Conservation (phyloP, 73 alveolate genomes). For the Breviolum minutum region DNA sequence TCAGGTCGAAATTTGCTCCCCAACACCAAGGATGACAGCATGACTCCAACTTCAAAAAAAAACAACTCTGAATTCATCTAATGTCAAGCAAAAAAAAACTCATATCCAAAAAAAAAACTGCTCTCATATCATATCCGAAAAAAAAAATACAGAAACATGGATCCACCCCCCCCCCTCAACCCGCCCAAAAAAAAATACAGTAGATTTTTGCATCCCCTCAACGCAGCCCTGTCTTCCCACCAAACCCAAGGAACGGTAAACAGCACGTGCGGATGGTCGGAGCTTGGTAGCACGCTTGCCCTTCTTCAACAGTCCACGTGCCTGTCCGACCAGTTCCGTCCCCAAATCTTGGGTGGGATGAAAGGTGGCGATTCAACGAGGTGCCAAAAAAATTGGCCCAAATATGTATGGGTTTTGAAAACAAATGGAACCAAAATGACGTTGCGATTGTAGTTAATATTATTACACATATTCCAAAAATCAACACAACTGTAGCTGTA, state of each 20-base stretch:
- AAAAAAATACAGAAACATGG: neutral
- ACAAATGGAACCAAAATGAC: neutral
- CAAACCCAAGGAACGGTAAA: constrained; percentile 36
- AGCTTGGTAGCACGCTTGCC: constrained; percentile 98
- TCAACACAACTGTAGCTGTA: too few relatives aligned
- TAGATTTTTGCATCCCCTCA: neutral
- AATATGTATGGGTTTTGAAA: neutral
- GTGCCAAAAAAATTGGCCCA: neutral
- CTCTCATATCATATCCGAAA: too few relatives aligned
- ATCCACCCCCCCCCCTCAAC: neutral
- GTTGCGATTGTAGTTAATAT: too few relatives aligned
- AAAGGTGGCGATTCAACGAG: neutral
- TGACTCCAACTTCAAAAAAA: too few relatives aligned
- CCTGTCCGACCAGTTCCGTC: constrained; percentile 33
- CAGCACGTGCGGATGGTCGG: constrained; percentile 99
- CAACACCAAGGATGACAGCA: too few relatives aligned
- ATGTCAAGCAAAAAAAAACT: too few relatives aligned
- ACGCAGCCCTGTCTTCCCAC: neutral
- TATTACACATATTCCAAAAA: too few relatives aligned
- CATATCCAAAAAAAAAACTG: neutral
- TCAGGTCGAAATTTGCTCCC: too few relatives aligned
- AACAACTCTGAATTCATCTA: too few relatives aligned
- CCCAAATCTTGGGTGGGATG: too few relatives aligned
- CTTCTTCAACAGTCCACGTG: constrained; percentile 99
- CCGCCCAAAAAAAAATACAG: too few relatives aligned